phyloP scores from a whole-genome alignment of 352 stramenopile genomes.

The Plasmopara muralis region DNA sequence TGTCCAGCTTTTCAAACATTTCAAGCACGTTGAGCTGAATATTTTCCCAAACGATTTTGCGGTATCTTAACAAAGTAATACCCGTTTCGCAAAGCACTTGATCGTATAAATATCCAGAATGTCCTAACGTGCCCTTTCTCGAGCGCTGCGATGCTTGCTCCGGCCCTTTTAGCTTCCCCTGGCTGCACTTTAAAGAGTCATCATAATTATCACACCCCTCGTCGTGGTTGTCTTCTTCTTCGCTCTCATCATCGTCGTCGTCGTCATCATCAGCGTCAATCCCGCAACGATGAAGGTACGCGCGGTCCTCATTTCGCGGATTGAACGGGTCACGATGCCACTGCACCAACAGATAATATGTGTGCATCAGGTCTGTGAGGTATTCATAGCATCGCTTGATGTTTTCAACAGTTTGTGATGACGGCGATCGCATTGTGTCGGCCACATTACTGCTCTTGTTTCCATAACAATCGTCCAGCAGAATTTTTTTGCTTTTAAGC shows the following conservation, averaged over 20 bases:
- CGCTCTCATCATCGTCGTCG: slow-evolving; percentile 64
- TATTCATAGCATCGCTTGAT: slow-evolving; percentile 58
- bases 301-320: slow-evolving; percentile 55
- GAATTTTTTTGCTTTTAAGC: slow-evolving; percentile 2
- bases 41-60: slow-evolving; percentile 82
- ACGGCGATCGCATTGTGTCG: slow-evolving; percentile 10
- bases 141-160: slow-evolving; percentile 25
- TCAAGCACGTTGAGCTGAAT: slow-evolving; percentile 79
- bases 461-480: slow-evolving; percentile 13
- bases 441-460: slow-evolving; percentile 16
- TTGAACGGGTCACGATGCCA: slow-evolving; percentile 87
- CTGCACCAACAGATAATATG: slow-evolving; percentile 83
- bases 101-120: slow-evolving; percentile 38
- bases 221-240: slow-evolving; percentile 41
- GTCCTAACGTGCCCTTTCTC: slow-evolving; percentile 30
- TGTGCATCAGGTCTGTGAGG: slow-evolving; percentile 82
- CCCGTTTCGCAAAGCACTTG: slow-evolving; percentile 70
- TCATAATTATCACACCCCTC: slow-evolving; percentile 27
- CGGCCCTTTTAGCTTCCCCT: slow-evolving; percentile 11
- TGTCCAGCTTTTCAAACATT: slow-evolving; percentile 60
- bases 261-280: slow-evolving; percentile 79
- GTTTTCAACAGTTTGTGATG: slow-evolving; percentile 46
- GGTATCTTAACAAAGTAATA: slow-evolving; percentile 70
- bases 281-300: slow-evolving; percentile 72
- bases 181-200: slow-evolving; percentile 9